Conservation (phyloP, 1,139 yeast genomes). For the Magnusiomyces sp. region DNA sequence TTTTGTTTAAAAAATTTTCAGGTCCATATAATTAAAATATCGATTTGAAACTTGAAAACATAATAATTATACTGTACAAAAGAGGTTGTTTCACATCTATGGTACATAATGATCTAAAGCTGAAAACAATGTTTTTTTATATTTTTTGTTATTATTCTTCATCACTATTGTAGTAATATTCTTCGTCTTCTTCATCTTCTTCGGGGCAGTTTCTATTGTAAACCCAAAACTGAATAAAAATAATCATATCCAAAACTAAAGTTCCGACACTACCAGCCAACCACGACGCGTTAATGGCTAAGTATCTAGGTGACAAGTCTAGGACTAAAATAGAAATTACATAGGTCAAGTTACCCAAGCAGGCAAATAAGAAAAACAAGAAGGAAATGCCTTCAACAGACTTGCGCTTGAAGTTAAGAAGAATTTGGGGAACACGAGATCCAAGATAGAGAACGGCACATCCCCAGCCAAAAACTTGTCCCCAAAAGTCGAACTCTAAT, state of each 20-base stretch:
- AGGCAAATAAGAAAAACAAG: slow-evolving; percentile 85
- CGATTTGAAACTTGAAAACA: background rate
- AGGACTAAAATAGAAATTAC: slow-evolving; percentile 71
- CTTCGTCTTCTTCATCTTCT: slow-evolving; percentile 4
- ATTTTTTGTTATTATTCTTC: slow-evolving; percentile 1
- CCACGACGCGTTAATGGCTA: slow-evolving; percentile 85
- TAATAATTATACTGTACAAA: too few relatives aligned
- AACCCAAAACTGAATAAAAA: slow-evolving; percentile 78
- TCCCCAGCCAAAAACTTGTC: slow-evolving; percentile 86
- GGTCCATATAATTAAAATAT: background rate
- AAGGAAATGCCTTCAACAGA: slow-evolving; percentile 91
- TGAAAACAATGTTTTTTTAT: background rate
- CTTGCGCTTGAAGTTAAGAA: slow-evolving; percentile 72
- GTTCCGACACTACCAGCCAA: slow-evolving; percentile 89
- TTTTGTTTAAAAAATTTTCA: too few relatives aligned
- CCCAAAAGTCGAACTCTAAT: slow-evolving; percentile 59
- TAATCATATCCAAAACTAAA: slow-evolving; percentile 65
- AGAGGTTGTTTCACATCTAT: too few relatives aligned
- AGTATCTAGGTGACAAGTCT: slow-evolving; percentile 58
- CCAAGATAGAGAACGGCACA: slow-evolving; percentile 83
- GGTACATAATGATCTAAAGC: background rate
- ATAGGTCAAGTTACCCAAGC: slow-evolving; percentile 83
- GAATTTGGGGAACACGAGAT: slow-evolving; percentile 81
- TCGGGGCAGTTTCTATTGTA: slow-evolving; percentile 40
- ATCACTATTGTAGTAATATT: background rate